Evolutionary conservation across 2,329 filamentous ascomycete species (phyloP).

Genomic region (Colletotrichum tamarilloi): DNA sequence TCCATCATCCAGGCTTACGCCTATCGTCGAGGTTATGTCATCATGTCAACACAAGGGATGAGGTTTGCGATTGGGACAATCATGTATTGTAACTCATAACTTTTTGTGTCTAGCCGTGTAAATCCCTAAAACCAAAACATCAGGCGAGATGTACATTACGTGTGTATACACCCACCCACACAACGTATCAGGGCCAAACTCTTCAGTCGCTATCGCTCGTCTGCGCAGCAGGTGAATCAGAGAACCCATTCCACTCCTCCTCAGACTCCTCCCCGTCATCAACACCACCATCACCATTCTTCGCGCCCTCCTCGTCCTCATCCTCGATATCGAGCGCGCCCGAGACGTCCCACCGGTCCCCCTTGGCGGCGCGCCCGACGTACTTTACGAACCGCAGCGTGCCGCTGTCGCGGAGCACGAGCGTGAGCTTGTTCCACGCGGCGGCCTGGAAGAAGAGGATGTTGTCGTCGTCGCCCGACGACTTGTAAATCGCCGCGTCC

Average conservation of each 20-base stretch:
- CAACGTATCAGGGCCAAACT: too few relatives aligned
- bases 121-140: too few relatives aligned
- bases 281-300: constrained; percentile 45
- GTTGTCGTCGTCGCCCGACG: constrained; percentile 79
- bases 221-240: constrained; percentile 44
- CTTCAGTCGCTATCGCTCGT: constrained; percentile 48
- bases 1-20: neutral
- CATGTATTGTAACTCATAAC: too few relatives aligned
- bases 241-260: constrained; percentile 70
- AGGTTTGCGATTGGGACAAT: too few relatives aligned
- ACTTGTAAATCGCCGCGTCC: constrained; percentile 85
- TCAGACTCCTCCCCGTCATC: constrained; percentile 46
- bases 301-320: constrained; percentile 53
- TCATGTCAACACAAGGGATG: too few relatives aligned
- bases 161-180: too few relatives aligned
- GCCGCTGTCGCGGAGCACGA: constrained; percentile 89
- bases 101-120: too few relatives aligned
- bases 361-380: constrained; percentile 82
- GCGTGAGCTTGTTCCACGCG: constrained; percentile 89
- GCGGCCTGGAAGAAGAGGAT: constrained; percentile 73
- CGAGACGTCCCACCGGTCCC: constrained; percentile 92
- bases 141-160: too few relatives aligned
- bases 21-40: too few relatives aligned
- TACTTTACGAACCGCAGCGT: constrained; percentile 97
- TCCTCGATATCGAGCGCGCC: constrained; percentile 80